These are phyloP conservation scores for Nannochloris sp. DNA, from an alignment of 139 green algal genomes.

Conservation along the genomic window DNA sequence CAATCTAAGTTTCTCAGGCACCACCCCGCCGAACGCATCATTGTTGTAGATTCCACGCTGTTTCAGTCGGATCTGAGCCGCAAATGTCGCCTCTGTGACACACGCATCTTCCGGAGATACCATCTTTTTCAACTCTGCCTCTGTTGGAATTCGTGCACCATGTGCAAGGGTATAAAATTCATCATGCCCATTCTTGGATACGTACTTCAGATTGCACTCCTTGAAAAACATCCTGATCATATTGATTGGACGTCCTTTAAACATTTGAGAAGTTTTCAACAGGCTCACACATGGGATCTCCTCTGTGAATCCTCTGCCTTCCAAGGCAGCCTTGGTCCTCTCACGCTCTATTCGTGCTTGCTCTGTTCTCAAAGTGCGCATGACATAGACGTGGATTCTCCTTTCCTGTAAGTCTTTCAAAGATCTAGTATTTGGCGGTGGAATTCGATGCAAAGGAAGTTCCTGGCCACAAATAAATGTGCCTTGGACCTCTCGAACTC, in stretches of 20 bases:
- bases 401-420: constrained; percentile 33
- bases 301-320: not conserved
- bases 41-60: constrained; percentile 1
- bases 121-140: constrained; percentile 26
- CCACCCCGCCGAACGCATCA: not conserved
- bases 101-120: constrained; percentile 9
- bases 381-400: constrained; percentile 30
- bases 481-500: constrained; percentile 54
- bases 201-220: constrained; percentile 25
- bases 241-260: constrained; percentile 14
- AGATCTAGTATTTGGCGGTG: constrained; percentile 9
- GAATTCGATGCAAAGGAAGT: constrained; percentile 45
- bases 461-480: constrained; percentile 55
- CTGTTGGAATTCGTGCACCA: constrained; percentile 20
- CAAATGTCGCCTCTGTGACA: constrained; percentile 3
- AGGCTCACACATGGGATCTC: not conserved
- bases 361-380: constrained; percentile 16
- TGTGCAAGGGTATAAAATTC: constrained; percentile 18
- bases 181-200: constrained; percentile 1
- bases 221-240: constrained; percentile 36
- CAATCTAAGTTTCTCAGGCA: constrained; percentile 30
- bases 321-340: not conserved
- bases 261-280: not conserved
- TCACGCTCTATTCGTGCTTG: not conserved
- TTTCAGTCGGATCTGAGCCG: not conserved